Conservation (phyloP, 2,329 filamentous ascomycete species). For the Moelleriella libera region DNA sequence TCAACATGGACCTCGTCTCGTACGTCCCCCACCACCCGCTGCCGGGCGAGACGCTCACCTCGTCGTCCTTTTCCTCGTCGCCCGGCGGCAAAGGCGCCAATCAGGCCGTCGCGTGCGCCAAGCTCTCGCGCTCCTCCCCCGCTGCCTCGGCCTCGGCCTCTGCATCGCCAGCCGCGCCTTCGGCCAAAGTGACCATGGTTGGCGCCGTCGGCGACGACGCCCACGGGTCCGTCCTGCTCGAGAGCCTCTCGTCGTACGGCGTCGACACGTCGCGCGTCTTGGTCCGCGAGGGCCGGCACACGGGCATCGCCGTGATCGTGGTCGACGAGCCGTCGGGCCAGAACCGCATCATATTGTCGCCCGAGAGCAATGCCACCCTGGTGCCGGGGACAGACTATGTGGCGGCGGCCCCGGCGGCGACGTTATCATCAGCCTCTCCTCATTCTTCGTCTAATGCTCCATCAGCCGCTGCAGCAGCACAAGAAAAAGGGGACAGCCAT, state of each 20-base stretch:
- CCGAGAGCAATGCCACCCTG: constrained; percentile 52
- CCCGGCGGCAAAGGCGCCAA: constrained; percentile 92
- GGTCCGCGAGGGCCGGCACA: constrained; percentile 30
- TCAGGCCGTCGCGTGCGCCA: constrained; percentile 79
- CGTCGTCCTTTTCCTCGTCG: constrained; percentile 62
- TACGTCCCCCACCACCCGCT: constrained; percentile 71
- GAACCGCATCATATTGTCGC: constrained; percentile 62
- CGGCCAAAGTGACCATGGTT: constrained; percentile 40
- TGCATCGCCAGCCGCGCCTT: background rate
- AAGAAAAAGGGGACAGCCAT: no score
- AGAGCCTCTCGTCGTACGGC: constrained; percentile 44
- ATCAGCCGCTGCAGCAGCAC: no score
- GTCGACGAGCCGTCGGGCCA: constrained; percentile 60
- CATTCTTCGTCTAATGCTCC: no score
- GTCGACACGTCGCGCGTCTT: constrained; percentile 44
- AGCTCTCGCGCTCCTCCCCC: constrained; percentile 49
- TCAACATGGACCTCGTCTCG: constrained; percentile 89
- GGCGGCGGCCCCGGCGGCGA: background rate
- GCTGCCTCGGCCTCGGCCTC: constrained; percentile 10
- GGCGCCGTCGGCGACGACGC: constrained; percentile 59
- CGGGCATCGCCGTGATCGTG: constrained; percentile 61
- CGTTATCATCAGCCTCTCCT: constrained; percentile 16
- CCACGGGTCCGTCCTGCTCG: constrained; percentile 46
- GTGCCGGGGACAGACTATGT: constrained; percentile 7
- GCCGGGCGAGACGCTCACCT: constrained; percentile 77